Percentiles rank a stretch among this genome's conserved stretches.
Evolutionary conservation across 1,139 yeast species (phyloP).

Genomic region (Debaryomycetaceae sp.): DNA sequence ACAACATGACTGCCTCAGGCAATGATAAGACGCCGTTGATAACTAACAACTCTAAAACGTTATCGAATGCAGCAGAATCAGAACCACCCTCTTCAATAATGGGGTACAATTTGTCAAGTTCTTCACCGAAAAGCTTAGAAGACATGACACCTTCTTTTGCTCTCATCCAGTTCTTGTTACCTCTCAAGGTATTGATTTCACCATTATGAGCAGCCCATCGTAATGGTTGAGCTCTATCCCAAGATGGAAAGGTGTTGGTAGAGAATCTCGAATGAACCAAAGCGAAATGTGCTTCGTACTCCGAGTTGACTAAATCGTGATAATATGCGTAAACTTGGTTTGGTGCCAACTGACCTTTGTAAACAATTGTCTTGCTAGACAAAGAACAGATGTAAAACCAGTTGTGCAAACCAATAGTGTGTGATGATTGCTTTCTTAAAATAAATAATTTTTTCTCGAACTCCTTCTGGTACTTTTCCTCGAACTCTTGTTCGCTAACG

Average conservation of each 20-base stretch:
- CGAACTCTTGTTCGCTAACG: slow-evolving; percentile 53
- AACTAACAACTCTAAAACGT: slow-evolving; percentile 86
- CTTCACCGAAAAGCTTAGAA: slow-evolving; percentile 84
- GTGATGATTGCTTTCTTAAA: slow-evolving; percentile 84
- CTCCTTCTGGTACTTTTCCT: slow-evolving; percentile 51
- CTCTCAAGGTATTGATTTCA: slow-evolving; percentile 94
- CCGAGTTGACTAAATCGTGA: slow-evolving; percentile 87
- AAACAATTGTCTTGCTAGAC: slow-evolving; percentile 84
- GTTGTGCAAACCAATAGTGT: slow-evolving; percentile 87
- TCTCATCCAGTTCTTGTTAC: slow-evolving; percentile 99
- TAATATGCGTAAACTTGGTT: slow-evolving; percentile 93
- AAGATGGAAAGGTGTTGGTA: slow-evolving; percentile 96
- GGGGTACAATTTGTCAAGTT: slow-evolving; percentile 85
- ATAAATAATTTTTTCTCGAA: slow-evolving; percentile 85
- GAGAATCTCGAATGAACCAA: slow-evolving; percentile 96
- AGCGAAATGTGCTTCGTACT: slow-evolving; percentile 93
- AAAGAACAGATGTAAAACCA: slow-evolving; percentile 98
- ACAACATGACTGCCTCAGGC: slow-evolving; percentile 96
- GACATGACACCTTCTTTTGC: slow-evolving; percentile 97
- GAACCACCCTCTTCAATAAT: slow-evolving; percentile 98
- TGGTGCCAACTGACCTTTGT: slow-evolving; percentile 97
- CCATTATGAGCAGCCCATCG: slow-evolving; percentile 99
- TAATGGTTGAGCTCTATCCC: slow-evolving; percentile 99
- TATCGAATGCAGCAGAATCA: slow-evolving; percentile 98
- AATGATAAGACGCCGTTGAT: slow-evolving; percentile 87